A percentile compares a stretch with the other conserved stretches of the same genome.
These are phyloP conservation scores for Larix kaempferi DNA, from an alignment of 75 land plant genomes.

Conservation along the genomic window DNA sequence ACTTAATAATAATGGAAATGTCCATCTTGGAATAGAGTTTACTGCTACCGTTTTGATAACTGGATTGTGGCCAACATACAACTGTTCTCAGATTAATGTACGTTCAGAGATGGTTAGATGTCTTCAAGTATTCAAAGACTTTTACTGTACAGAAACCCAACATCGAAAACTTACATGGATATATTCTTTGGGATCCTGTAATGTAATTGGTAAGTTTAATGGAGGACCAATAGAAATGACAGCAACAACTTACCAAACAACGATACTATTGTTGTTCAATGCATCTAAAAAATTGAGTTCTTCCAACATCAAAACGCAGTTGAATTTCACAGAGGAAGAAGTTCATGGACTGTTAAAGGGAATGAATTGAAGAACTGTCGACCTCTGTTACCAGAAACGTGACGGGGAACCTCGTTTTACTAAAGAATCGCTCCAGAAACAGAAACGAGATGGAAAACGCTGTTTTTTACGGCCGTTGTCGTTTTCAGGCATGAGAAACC, in stretches of 20 bases:
- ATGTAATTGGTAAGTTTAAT: conserved; percentile 28
- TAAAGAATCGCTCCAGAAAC: no score
- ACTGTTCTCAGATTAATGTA: conserved; percentile 76
- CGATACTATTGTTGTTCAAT: not conserved
- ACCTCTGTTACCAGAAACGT: no score
- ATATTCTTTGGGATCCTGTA: conserved; percentile 80
- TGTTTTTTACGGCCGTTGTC: no score
- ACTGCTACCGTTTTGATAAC: no score
- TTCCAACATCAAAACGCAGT: conserved; percentile 71
- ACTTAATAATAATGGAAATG: not conserved
- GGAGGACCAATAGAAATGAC: no score
- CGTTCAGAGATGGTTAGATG: conserved; percentile 87
- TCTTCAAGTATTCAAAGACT: conserved; percentile 74
- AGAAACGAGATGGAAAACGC: no score
- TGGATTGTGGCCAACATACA: conserved; percentile 97
- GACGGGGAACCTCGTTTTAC: no score
- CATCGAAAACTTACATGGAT: conserved; percentile 86
- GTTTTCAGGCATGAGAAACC: no score
- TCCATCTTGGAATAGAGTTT: conserved; percentile 76
- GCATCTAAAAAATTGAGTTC: conserved; percentile 74
- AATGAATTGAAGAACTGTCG: no score
- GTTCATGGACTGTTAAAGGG: conserved; percentile 64
- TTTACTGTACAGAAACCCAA: conserved; percentile 72
- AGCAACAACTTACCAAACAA: no score
- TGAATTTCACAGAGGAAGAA: conserved; percentile 86